phyloP scores from a whole-genome alignment of 306 rosid species.

The Quercus engelmannii region DNA sequence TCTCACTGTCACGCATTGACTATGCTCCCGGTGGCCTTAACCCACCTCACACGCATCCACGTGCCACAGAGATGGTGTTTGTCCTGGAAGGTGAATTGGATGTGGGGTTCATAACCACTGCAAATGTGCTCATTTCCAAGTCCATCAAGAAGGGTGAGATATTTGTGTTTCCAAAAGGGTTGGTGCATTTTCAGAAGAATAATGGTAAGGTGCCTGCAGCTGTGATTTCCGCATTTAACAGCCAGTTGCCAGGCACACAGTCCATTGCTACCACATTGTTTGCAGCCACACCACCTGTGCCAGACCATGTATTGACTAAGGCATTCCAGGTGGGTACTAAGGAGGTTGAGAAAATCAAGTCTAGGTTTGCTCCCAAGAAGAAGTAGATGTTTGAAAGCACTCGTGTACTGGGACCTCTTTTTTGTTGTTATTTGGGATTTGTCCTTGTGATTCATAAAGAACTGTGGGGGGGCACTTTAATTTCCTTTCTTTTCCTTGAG shows the following conservation, averaged over 20 bases:
- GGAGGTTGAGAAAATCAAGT: slow-evolving; percentile 61
- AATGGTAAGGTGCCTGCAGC: slow-evolving; percentile 51
- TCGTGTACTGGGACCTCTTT: background rate
- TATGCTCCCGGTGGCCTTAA: slow-evolving; percentile 82
- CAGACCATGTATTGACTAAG: slow-evolving; percentile 59
- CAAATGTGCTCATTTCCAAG: slow-evolving; percentile 58
- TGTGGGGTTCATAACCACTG: slow-evolving; percentile 82
- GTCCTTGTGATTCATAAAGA: background rate
- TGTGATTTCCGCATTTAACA: slow-evolving; percentile 69
- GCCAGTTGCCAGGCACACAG: slow-evolving; percentile 82
- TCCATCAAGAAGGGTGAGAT: slow-evolving; percentile 64
- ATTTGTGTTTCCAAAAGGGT: slow-evolving; percentile 75
- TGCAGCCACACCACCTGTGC: slow-evolving; percentile 60
- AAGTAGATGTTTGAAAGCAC: slow-evolving; percentile 3
- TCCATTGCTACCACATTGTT: slow-evolving; percentile 58
- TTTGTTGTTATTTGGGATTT: background rate
- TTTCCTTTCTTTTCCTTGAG: background rate
- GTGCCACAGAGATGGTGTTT: slow-evolving; percentile 80
- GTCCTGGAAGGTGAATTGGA: slow-evolving; percentile 68
- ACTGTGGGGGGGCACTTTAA: background rate
- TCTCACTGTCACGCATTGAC: slow-evolving; percentile 76
- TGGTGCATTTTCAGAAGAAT: slow-evolving; percentile 87
- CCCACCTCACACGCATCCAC: slow-evolving; percentile 96
- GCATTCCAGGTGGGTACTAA: slow-evolving; percentile 65
- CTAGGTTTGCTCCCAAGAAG: slow-evolving; percentile 59